Conservation (phyloP, 495 filamentous ascomycete genomes). For the Emericellopsis terricola region DNA sequence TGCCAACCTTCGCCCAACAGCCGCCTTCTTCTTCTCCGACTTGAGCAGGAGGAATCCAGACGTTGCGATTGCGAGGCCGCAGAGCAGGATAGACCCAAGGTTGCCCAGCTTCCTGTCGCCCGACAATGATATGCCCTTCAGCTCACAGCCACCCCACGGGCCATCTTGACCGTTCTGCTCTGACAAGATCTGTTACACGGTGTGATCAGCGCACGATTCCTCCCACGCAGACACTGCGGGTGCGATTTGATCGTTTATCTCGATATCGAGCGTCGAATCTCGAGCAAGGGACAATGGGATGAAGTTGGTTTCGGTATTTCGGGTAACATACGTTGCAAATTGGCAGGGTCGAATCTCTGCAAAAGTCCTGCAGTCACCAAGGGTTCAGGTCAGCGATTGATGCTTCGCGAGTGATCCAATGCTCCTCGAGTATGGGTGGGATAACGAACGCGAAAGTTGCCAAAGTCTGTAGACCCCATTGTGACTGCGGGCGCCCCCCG, state of each 20-base stretch:
- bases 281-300: not conserved
- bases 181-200: conserved; percentile 23
- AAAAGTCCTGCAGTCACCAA: conserved; percentile 51
- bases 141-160: conserved; percentile 44
- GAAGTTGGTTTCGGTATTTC: conserved; percentile 3
- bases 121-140: conserved; percentile 56
- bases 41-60: conserved; percentile 49
- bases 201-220: conserved; percentile 4
- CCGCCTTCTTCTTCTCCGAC: conserved; percentile 85
- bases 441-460: conserved; percentile 68
- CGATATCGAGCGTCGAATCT: not conserved
- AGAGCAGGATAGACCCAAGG: conserved; percentile 82
- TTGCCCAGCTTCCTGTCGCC: conserved; percentile 53
- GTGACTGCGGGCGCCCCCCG: conserved; percentile 6
- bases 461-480: conserved; percentile 60
- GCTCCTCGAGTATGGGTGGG: not conserved
- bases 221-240: not conserved
- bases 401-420: not conserved
- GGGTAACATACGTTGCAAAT: conserved; percentile 75
- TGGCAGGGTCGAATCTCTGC: conserved; percentile 87
- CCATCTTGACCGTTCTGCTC: conserved; percentile 21
- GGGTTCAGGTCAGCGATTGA: conserved; percentile 6
- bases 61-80: conserved; percentile 53
- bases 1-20: conserved; percentile 75
- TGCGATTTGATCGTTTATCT: not conserved